A percentile compares a stretch with the other conserved stretches of the same genome.
Conservation (phyloP, 257 asterid species). For the Petrea volubilis region DNA sequence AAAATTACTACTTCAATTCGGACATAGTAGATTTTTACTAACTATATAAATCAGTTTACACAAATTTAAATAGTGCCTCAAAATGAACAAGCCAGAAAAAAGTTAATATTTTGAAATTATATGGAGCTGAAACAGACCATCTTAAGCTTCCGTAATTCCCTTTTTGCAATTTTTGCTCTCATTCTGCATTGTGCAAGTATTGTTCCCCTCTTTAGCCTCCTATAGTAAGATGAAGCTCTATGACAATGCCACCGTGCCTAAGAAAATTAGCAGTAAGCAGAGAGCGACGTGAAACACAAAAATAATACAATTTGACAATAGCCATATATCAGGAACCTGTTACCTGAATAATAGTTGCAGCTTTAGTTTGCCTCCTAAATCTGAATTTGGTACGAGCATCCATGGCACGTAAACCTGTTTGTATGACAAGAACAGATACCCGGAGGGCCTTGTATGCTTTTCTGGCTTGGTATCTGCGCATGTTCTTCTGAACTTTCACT, state of each 20-base stretch:
- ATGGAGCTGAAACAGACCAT: constrained; percentile 52
- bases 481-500: constrained; percentile 61
- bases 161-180: constrained; percentile 82
- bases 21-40: neutral
- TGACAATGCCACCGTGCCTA: constrained; percentile 92
- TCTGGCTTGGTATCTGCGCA: constrained; percentile 63
- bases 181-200: constrained; percentile 78
- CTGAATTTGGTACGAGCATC: constrained; percentile 64
- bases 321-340: constrained; percentile 8
- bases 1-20: constrained; percentile 8
- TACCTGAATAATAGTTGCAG: constrained; percentile 87
- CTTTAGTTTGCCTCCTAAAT: constrained; percentile 72
- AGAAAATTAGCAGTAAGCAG: constrained; percentile 28
- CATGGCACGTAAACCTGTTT: constrained; percentile 78
- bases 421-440: constrained; percentile 67
- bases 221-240: constrained; percentile 56
- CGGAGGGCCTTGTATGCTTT: constrained; percentile 56
- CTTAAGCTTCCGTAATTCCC: constrained; percentile 87
- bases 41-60: neutral
- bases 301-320: constrained; percentile 21
- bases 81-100: neutral
- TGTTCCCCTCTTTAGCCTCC: constrained; percentile 75
- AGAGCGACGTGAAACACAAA: constrained; percentile 17
- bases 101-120: constrained; percentile 10
- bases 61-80: constrained; percentile 5